These are phyloP conservation scores for Halophytophthora batemanensis DNA, from an alignment of 352 stramenopile species.

Conservation along the genomic window DNA sequence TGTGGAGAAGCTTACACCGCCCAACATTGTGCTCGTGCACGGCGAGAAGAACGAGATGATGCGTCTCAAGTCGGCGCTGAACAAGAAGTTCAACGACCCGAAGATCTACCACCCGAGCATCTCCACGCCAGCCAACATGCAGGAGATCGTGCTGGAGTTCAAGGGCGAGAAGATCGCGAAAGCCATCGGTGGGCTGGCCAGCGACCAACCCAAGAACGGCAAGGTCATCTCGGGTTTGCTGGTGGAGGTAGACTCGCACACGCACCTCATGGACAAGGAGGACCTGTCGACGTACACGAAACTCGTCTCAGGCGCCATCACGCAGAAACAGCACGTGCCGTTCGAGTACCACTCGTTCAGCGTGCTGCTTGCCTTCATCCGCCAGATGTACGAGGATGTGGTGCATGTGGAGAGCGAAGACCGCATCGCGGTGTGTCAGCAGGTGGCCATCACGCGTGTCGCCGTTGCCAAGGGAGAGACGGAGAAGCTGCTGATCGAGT, in stretches of 20 bases:
- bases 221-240: conserved; percentile 78
- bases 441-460: conserved; percentile 67
- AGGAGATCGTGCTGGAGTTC: conserved; percentile 86
- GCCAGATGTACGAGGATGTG: conserved; percentile 83
- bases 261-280: conserved; percentile 81
- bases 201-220: conserved; percentile 72
- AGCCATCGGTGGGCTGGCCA: conserved; percentile 72
- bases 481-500: conserved; percentile 70
- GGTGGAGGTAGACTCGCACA: conserved; percentile 85
- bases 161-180: conserved; percentile 88
- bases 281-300: conserved; percentile 86
- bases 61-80: conserved; percentile 91
- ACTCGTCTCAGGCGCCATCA: conserved; percentile 74
- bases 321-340: conserved; percentile 81
- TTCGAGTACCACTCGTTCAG: conserved; percentile 81
- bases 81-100: conserved; percentile 88
- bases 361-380: conserved; percentile 73
- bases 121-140: conserved; percentile 83
- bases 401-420: conserved; percentile 49
- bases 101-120: conserved; percentile 84
- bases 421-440: conserved; percentile 66
- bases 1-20: conserved; percentile 92
- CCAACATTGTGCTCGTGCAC: conserved; percentile 95
- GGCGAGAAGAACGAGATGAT: conserved; percentile 99
- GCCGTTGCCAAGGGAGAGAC: conserved; percentile 22